Evolutionary conservation across 2,329 filamentous ascomycete genomes (phyloP).

Genomic region (Incumbomyces delicatus): DNA sequence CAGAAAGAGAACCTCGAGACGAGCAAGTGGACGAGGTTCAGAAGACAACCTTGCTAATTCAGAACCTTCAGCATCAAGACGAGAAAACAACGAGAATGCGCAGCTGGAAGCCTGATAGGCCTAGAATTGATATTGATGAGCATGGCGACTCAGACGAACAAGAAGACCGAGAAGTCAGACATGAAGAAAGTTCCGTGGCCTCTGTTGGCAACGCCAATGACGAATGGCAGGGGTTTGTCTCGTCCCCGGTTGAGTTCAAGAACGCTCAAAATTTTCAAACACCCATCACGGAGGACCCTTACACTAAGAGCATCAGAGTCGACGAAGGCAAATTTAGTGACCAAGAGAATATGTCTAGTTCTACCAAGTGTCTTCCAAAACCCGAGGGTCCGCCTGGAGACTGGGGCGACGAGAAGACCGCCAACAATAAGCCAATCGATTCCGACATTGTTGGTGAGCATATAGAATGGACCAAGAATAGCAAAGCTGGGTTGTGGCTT

Average conservation of each 20-base stretch:
- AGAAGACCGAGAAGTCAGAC: background rate
- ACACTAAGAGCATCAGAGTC: no score
- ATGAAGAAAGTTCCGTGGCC: background rate
- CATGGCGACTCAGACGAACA: background rate
- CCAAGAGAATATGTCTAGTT: no score
- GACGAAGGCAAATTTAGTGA: no score
- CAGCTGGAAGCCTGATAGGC: conserved; percentile 7
- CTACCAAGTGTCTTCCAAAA: no score
- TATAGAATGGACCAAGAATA: background rate
- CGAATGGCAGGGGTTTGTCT: no score
- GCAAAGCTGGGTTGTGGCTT: conserved; percentile 13
- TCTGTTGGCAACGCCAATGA: no score
- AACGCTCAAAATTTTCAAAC: no score
- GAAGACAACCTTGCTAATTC: conserved; percentile 6
- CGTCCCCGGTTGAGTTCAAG: no score
- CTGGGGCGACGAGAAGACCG: no score
- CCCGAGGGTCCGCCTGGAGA: no score
- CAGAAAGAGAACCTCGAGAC: background rate
- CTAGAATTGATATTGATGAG: conserved; percentile 12
- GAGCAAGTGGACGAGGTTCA: background rate
- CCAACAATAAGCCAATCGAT: background rate
- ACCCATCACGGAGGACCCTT: no score
- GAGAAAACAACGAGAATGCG: conserved; percentile 8
- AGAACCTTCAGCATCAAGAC: conserved; percentile 11
- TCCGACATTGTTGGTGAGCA: background rate